Base-by-base conservation (phyloP, 208 protist species). In the Leishmania major region DNA sequence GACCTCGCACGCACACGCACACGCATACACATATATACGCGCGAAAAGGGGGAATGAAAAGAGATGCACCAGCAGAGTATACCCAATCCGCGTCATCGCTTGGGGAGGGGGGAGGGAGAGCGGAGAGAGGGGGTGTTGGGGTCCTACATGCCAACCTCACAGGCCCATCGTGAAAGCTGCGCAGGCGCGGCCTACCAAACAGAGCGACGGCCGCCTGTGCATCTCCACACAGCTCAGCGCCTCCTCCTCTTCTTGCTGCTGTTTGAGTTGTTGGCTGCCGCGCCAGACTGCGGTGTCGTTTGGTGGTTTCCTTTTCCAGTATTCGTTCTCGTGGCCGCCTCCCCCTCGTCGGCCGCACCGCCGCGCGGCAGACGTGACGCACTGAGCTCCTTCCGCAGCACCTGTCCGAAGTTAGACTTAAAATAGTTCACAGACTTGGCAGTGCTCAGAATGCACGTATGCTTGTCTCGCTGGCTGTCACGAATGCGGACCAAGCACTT, bases 401-500 rank as follows among this genome's bases (percentile, higher is more conserved):
- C 86, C 75, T 93, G 81, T 53, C 91, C 89, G 80, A 97, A 89
- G 83, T 95, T 95, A 1, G 90, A 89, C n/a, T 87, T 91, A 72
- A 97, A 92, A 82, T 94, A 90, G 78, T 94, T 93, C 51, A 95
- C 87, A n/a, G 85, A 75, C 86, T 97, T 97, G 15, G 84, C 77
- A 17, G 87, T 85, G 64, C 83, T 79, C 22, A 97, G 69, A 31
- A 95, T 82, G 31, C 87, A 66, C 0, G 94, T 95, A 78, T 92
- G 87, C 75, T 92, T 92, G 66, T 91, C 73, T 5, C 84, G 86
- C 77, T 91, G 87, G 77, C 94, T 97, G 71, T 89, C 87, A n/a
- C 90, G 88, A 55, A 95, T 83, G 17, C 91, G 90, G 22, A 97
- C 85, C 57, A 97, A 88, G 71, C 94, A 97, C 79, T 95, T 95